Percentiles rank a stretch among this genome's conserved stretches.
Conservation (phyloP, 495 filamentous ascomycete genomes). For the Echria macrotheca region DNA sequence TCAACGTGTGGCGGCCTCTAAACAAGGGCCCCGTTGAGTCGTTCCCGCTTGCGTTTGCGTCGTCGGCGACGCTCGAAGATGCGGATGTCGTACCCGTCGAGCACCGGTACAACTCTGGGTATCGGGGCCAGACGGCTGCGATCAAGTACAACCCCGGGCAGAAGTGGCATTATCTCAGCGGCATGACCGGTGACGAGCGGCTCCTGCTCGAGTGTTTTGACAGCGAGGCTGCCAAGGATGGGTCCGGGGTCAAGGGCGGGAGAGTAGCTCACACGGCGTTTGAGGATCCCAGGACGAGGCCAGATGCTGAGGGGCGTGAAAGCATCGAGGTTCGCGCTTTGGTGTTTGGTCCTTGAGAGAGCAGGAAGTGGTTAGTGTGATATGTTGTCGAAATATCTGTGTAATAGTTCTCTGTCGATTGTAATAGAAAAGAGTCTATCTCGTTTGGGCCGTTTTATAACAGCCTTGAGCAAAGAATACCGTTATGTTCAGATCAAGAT, state of each 20-base stretch:
- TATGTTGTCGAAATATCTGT: background rate
- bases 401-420: background rate
- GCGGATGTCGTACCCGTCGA: slow-evolving; percentile 65
- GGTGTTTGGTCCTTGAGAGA: slow-evolving; percentile 62
- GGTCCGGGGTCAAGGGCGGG: slow-evolving; percentile 49
- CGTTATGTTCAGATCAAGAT: no score
- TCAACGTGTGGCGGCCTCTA: slow-evolving; percentile 84
- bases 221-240: slow-evolving; percentile 45
- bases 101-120: slow-evolving; percentile 65
- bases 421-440: no score
- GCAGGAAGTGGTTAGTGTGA: background rate
- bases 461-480: no score
- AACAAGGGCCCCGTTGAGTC: slow-evolving; percentile 62
- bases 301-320: slow-evolving; percentile 58
- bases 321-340: slow-evolving; percentile 85
- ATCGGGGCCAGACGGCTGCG: slow-evolving; percentile 69
- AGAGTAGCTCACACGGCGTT: slow-evolving; percentile 81
- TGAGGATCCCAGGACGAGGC: slow-evolving; percentile 59
- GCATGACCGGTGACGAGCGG: slow-evolving; percentile 69
- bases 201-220: slow-evolving; percentile 82
- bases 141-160: slow-evolving; percentile 55
- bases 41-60: slow-evolving; percentile 66
- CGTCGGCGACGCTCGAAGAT: slow-evolving; percentile 52
- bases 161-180: slow-evolving; percentile 75
- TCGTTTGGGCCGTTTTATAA: no score